These are phyloP conservation scores for Candida glaebosa DNA, from an alignment of 805 yeast species.

Conservation along the genomic window DNA sequence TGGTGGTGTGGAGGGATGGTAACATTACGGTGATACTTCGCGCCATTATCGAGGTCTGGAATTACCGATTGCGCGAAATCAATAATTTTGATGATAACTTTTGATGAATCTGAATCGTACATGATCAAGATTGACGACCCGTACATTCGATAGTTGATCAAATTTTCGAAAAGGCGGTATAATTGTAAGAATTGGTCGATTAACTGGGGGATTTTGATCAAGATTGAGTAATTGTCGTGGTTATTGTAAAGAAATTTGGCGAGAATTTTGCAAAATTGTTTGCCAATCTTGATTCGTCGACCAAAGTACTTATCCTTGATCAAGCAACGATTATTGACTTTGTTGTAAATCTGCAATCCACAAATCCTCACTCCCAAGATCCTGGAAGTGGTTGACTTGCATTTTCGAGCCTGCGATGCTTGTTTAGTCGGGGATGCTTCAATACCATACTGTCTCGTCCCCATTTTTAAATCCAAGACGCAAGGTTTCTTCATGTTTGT, in stretches of 20 bases:
- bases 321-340: slow-evolving; percentile 41
- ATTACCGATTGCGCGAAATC: slow-evolving; percentile 95
- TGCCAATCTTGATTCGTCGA: slow-evolving; percentile 65
- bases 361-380: slow-evolving; percentile 87
- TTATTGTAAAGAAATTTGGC: slow-evolving; percentile 83
- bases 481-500: slow-evolving; percentile 80
- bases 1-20: slow-evolving; percentile 73
- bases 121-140: slow-evolving; percentile 87
- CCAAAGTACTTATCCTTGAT: slow-evolving; percentile 93
- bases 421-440: slow-evolving; percentile 75
- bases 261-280: slow-evolving; percentile 71
- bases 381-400: slow-evolving; percentile 76
- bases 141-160: slow-evolving; percentile 80
- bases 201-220: slow-evolving; percentile 64
- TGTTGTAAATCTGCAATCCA: slow-evolving; percentile 71
- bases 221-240: slow-evolving; percentile 49
- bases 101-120: slow-evolving; percentile 65
- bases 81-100: slow-evolving; percentile 60
- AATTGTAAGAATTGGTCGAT: slow-evolving; percentile 59
- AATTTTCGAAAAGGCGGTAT: slow-evolving; percentile 46
- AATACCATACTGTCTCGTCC: slow-evolving; percentile 97
- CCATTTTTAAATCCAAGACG: slow-evolving; percentile 95
- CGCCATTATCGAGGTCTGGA: slow-evolving; percentile 44
- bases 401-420: slow-evolving; percentile 75
- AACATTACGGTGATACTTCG: slow-evolving; percentile 8